These are phyloP conservation scores for Panicum miliaceum DNA, from an alignment of 176 grass and related monocot genomes.

Conservation along the genomic window DNA sequence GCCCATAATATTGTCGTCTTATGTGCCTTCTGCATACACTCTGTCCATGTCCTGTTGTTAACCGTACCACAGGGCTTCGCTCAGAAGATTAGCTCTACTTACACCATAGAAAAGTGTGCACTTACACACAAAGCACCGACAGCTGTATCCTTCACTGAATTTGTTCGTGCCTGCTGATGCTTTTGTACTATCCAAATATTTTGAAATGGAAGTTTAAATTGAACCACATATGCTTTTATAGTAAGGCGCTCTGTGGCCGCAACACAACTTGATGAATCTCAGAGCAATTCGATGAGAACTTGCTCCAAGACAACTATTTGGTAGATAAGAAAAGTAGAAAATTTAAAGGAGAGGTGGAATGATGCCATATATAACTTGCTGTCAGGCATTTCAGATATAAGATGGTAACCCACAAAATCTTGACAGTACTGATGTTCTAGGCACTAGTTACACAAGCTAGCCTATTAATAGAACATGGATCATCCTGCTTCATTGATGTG, in stretches of 20 bases:
- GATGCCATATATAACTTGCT: background rate
- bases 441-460: background rate
- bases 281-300: background rate
- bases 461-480: background rate
- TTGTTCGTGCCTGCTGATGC: background rate
- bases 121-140: background rate
- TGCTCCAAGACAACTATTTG: background rate
- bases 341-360: background rate
- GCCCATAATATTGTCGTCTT: background rate
- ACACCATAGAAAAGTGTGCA: background rate
- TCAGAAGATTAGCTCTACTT: background rate
- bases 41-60: background rate
- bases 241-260: background rate
- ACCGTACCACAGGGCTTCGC: background rate
- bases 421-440: background rate
- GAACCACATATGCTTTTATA: background rate
- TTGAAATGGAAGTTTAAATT: background rate
- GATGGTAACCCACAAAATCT: background rate
- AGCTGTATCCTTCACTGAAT: background rate
- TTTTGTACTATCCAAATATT: background rate
- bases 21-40: background rate
- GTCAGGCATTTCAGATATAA: background rate
- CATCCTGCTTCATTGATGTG: background rate
- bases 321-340: background rate
- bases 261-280: background rate